phyloP scores from a whole-genome alignment of 2,329 filamentous ascomycete genomes.

The Penicillium expansum region DNA sequence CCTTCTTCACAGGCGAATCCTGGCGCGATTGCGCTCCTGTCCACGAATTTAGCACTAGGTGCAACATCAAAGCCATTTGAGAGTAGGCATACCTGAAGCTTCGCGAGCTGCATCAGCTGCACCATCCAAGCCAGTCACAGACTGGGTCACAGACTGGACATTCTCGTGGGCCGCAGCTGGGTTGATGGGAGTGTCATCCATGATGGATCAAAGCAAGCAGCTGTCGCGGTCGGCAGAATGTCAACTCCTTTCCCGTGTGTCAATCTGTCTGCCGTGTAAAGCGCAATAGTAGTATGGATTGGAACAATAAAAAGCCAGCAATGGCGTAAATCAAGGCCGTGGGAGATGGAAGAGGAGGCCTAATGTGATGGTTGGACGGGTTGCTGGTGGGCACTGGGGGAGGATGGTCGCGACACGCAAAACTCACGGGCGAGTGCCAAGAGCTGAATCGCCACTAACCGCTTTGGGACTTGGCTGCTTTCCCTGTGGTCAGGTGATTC shows the following conservation, averaged over 20 bases:
- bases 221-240: constrained; percentile 32
- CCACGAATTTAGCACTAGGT: constrained; percentile 19
- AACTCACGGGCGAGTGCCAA: constrained; percentile 35
- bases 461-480: neutral
- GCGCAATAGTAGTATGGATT: constrained; percentile 13
- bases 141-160: constrained; percentile 25
- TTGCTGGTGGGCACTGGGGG: constrained; percentile 28
- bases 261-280: constrained; percentile 13
- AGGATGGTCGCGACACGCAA: constrained; percentile 35
- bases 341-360: constrained; percentile 15
- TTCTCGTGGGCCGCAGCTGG: constrained; percentile 30
- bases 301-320: constrained; percentile 5
- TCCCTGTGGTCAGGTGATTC: neutral
- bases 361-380: constrained; percentile 23
- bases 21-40: constrained; percentile 36
- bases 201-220: constrained; percentile 30
- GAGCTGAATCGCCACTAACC: constrained; percentile 22
- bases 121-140: constrained; percentile 28
- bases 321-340: constrained; percentile 5
- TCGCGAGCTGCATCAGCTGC: constrained; percentile 28
- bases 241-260: constrained; percentile 31
- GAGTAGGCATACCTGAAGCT: constrained; percentile 32
- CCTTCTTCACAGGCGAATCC: constrained; percentile 31
- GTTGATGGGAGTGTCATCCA: constrained; percentile 38
- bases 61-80: constrained; percentile 9